Evolutionary conservation across 768 basidiomycete species (phyloP).

Genomic region (Austroboletus eburneus): DNA sequence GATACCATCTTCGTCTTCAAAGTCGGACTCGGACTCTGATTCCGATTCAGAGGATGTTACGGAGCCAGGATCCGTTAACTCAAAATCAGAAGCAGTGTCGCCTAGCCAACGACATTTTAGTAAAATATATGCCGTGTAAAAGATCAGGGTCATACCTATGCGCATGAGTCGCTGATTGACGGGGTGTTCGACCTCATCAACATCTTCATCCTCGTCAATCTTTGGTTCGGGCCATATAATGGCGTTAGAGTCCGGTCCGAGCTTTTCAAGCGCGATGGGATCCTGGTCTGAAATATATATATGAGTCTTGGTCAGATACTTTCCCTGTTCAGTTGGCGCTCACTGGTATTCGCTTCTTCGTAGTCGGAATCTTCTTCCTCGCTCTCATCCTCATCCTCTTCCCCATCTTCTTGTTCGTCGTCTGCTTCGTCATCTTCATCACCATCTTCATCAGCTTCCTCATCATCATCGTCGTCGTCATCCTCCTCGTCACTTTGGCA

Average conservation of each 20-base stretch:
- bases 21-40: slow-evolving; percentile 36
- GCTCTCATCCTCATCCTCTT: slow-evolving; percentile 29
- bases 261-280: slow-evolving; percentile 35
- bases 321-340: slow-evolving; percentile 21
- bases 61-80: slow-evolving; percentile 56
- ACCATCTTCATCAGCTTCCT: slow-evolving; percentile 17
- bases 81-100: slow-evolving; percentile 59
- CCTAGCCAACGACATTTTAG: slow-evolving; percentile 31
- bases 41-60: slow-evolving; percentile 50
- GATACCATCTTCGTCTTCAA: slow-evolving; percentile 38
- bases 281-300: slow-evolving; percentile 43
- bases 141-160: slow-evolving; percentile 45
- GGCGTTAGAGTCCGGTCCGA: slow-evolving; percentile 75
- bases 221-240: slow-evolving; percentile 74
- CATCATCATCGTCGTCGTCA: slow-evolving; percentile 29
- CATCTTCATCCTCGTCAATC: slow-evolving; percentile 58
- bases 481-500: slow-evolving; percentile 31
- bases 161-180: slow-evolving; percentile 74
- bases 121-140: neutral
- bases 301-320: neutral
- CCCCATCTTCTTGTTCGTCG: slow-evolving; percentile 35
- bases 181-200: slow-evolving; percentile 57
- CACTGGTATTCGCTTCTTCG: slow-evolving; percentile 65
- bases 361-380: slow-evolving; percentile 52
- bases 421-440: slow-evolving; percentile 27